These are phyloP conservation scores for Calvatia gigantea DNA, from an alignment of 768 basidiomycete species.

Conservation along the genomic window DNA sequence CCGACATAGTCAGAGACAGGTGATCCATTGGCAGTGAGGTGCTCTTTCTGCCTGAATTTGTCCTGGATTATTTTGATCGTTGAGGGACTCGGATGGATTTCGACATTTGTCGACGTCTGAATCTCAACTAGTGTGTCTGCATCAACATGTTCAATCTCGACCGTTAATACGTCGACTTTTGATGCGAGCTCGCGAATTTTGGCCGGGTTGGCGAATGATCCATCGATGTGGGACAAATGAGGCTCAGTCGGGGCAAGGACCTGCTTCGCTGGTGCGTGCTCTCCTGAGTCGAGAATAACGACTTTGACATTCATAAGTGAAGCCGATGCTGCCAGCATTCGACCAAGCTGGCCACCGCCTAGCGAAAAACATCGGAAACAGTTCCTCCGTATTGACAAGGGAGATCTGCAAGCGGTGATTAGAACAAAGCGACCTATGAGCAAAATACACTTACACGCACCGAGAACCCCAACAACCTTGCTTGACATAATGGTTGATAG, in stretches of 20 bases:
- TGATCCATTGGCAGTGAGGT: constrained; percentile 61
- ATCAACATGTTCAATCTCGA: constrained; percentile 97
- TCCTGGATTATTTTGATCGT: constrained; percentile 90
- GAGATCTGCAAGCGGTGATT: constrained; percentile 10
- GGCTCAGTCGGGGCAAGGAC: constrained; percentile 55
- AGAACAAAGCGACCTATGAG: not conserved
- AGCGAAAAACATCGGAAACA: constrained; percentile 17
- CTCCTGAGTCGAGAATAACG: constrained; percentile 80
- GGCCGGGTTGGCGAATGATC: constrained; percentile 77
- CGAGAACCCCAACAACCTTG: constrained; percentile 49
- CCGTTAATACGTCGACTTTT: constrained; percentile 84
- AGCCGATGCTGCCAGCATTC: constrained; percentile 92
- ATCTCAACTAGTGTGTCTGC: constrained; percentile 67
- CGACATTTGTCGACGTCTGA: constrained; percentile 30
- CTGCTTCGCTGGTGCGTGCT: constrained; percentile 87
- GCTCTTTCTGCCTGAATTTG: constrained; percentile 71
- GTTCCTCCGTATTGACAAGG: constrained; percentile 9
- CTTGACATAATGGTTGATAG: constrained; percentile 33
- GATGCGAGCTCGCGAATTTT: constrained; percentile 78
- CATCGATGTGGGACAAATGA: constrained; percentile 69
- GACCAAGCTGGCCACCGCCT: constrained; percentile 97
- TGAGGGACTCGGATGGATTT: constrained; percentile 73
- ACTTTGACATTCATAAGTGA: constrained; percentile 82
- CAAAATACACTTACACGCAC: constrained; percentile 38
- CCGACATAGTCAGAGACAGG: constrained; percentile 59